Conservation (phyloP, 176 grass and related monocot genomes). For the Chloris gayana region DNA sequence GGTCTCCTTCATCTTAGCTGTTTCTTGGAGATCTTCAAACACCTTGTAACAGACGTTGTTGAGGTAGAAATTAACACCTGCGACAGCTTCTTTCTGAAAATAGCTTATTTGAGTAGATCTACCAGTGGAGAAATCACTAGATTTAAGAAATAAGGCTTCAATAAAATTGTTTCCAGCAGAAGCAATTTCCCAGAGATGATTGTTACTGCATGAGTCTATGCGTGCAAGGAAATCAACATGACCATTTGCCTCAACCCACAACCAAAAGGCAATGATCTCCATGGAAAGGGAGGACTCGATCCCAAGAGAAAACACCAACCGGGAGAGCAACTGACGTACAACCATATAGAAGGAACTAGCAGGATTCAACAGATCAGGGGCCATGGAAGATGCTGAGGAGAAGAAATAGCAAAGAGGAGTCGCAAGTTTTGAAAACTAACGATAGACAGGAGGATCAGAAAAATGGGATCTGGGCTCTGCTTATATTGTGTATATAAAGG, state of each 20-base stretch:
- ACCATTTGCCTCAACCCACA: conserved; percentile 55
- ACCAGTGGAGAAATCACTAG: background rate
- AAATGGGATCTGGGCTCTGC: background rate
- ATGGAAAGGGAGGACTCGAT: conserved; percentile 48
- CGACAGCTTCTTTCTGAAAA: conserved; percentile 13
- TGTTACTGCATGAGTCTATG: background rate
- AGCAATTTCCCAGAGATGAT: background rate
- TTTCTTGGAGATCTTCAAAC: conserved; percentile 10
- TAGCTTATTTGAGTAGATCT: conserved; percentile 6
- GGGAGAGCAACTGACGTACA: conserved; percentile 44
- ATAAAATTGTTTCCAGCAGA: background rate
- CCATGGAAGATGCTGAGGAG: conserved; percentile 28
- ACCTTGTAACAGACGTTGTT: conserved; percentile 39
- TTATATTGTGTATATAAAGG: background rate
- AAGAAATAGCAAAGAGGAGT: background rate
- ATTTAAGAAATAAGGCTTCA: background rate
- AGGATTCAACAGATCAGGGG: background rate
- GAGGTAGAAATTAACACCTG: conserved; percentile 32
- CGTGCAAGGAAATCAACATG: conserved; percentile 20
- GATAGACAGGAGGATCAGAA: background rate
- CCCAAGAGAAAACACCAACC: conserved; percentile 48
- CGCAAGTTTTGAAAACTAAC: background rate
- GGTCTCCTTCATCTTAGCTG: background rate
- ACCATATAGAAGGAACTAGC: background rate
- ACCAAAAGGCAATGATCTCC: conserved; percentile 65